Conservation (phyloP, 345 rosid genomes). For the Citrus mangshanensis region DNA sequence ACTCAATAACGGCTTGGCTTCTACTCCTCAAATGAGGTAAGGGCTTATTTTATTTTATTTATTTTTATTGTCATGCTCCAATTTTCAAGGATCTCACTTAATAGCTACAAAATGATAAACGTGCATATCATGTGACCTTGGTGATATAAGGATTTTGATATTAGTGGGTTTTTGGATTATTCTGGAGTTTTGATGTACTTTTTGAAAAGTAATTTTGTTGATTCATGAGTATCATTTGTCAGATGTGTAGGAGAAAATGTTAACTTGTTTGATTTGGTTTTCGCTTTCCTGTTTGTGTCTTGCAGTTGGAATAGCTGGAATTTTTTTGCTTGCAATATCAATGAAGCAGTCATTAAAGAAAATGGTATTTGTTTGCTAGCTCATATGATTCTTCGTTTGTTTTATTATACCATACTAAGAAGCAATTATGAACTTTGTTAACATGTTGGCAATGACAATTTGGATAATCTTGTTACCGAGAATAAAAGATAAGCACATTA, state of each 20-base stretch:
- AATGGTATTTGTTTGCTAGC: slow-evolving; percentile 42
- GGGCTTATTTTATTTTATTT: too few relatives aligned
- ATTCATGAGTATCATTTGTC: background rate
- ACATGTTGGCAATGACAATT: background rate
- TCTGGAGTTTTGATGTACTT: too few relatives aligned
- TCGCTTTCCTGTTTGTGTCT: slow-evolving; percentile 2
- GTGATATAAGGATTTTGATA: too few relatives aligned
- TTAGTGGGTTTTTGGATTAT: too few relatives aligned
- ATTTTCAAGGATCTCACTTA: too few relatives aligned
- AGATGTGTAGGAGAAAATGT: background rate
- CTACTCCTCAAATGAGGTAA: too few relatives aligned
- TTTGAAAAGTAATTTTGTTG: background rate
- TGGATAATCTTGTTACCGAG: background rate
- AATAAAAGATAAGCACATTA: background rate
- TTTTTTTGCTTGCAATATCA: slow-evolving; percentile 81
- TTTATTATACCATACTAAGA: background rate
- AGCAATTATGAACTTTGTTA: background rate
- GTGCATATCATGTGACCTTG: too few relatives aligned
- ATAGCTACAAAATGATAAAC: too few relatives aligned
- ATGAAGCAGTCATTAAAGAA: slow-evolving; percentile 79
- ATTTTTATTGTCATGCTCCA: too few relatives aligned
- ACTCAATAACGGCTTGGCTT: too few relatives aligned
- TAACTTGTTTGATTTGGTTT: background rate
- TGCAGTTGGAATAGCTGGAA: slow-evolving; percentile 98
- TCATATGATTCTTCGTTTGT: too few relatives aligned